Evolutionary conservation across 106 monocot genomes (phyloP).

Genomic region (Phalaenopsis equestris): DNA sequence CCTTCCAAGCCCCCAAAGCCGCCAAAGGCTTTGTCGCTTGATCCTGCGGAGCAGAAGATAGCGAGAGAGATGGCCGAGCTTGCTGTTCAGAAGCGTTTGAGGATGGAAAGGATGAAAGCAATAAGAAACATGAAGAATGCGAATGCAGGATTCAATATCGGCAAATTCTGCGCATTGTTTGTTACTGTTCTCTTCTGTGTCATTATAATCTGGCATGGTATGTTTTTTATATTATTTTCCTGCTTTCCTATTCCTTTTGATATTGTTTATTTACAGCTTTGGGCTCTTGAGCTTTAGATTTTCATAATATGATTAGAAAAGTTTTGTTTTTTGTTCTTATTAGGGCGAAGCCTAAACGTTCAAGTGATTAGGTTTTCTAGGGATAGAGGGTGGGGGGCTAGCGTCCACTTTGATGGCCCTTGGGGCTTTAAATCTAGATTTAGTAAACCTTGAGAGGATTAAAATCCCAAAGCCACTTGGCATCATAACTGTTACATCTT

Average conservation of each 20-base stretch:
- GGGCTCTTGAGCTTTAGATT: neutral
- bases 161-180: slow-evolving; percentile 27
- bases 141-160: slow-evolving; percentile 14
- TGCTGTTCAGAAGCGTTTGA: slow-evolving; percentile 29
- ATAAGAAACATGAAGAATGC: slow-evolving; percentile 26
- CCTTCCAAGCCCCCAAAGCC: slow-evolving; percentile 37
- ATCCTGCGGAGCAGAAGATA: slow-evolving; percentile 27
- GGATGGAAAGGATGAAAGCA: slow-evolving; percentile 36
- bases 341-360: too few species aligned
- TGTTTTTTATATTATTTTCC: neutral
- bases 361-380: too few species aligned
- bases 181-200: slow-evolving; percentile 35
- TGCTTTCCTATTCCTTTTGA: too few species aligned
- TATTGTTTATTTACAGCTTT: neutral
- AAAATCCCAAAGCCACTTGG: too few species aligned
- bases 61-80: slow-evolving; percentile 10
- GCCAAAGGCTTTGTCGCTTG: slow-evolving; percentile 18
- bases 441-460: too few species aligned
- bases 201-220: slow-evolving; percentile 41
- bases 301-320: too few species aligned
- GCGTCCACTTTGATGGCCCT: too few species aligned
- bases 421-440: too few species aligned
- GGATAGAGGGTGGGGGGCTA: too few species aligned
- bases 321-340: too few species aligned
- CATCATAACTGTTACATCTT: too few species aligned